Evolutionary conservation across 177 flowering plant species (phyloP), one percentile per base, ranked within the genome.

Genomic region (Vitis hybrid): DNA sequence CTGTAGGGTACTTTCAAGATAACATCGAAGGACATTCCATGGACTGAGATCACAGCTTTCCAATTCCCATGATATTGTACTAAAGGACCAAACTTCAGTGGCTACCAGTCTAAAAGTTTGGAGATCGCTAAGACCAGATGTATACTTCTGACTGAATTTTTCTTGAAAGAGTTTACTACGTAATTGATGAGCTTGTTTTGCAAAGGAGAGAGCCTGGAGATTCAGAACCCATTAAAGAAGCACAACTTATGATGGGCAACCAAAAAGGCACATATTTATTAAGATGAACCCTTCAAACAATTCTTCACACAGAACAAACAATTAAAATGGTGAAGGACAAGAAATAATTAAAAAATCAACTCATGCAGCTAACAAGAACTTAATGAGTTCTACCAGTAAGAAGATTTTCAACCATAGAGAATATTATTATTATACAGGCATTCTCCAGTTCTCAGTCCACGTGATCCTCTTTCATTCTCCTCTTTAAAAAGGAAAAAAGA

Each of bases 1-100:
- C 99, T 95, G 99, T 70, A 93, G 79, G 66, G 76, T 72, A 82
- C 99, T 95, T 76, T 95, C 98, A 55, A 93, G 90, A 72, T 90
- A 95, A 77, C 89, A 83, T 29, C 83, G 83, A 53, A 95, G 94
- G 51, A 93, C 84, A 77, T 78, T 90, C 98, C 98, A 96, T 18
- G 94, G 93, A 83, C 89, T 91, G 74, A 87, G 80, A 74, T 74
- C 53, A 76, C 64, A 75, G 62, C 72, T 55, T 69, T 84, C 86
- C 62, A 78, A 26, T 60, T 82, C 80, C 76, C 70, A 72, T 62
- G 85, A 63, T 56, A 53, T 18, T 55, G 51, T 51, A 20, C 69
- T 72, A 56, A 55, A 74, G 5, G 84, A 75, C 94, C 89, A 90
- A 68, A 80, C 72, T 74, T 82, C 81, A 52, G 78, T 70, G 49